Conservation (phyloP, 495 filamentous ascomycete species). For the Penicillium canariense region DNA sequence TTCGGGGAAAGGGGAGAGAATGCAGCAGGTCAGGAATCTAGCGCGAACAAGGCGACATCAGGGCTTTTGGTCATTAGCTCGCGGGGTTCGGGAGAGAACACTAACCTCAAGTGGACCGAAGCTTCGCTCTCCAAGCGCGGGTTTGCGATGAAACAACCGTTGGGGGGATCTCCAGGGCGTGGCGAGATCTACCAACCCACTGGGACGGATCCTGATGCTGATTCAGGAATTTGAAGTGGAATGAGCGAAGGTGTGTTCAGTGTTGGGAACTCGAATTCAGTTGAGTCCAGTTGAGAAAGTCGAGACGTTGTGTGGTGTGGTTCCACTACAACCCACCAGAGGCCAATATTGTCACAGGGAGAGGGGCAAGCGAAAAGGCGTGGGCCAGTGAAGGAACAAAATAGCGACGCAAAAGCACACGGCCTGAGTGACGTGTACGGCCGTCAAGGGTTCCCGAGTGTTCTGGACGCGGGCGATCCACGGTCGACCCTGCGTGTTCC, state of each 20-base stretch:
- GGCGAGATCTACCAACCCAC: slow-evolving; percentile 14
- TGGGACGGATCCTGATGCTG: slow-evolving; percentile 1
- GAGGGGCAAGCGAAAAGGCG: slow-evolving; percentile 3
- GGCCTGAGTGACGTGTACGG: slow-evolving; percentile 26
- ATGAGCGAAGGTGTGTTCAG: slow-evolving; percentile 4
- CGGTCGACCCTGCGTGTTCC: not conserved
- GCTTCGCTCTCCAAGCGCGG: slow-evolving; percentile 1
- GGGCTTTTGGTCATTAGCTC: slow-evolving; percentile 20
- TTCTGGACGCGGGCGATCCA: slow-evolving; percentile 6
- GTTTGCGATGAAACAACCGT: slow-evolving; percentile 7
- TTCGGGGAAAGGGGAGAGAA: slow-evolving; percentile 25
- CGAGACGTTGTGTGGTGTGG: not conserved
- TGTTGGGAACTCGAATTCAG: not conserved
- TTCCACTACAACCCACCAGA: slow-evolving; percentile 1
- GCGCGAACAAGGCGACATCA: slow-evolving; percentile 9
- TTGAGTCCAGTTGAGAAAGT: not conserved
- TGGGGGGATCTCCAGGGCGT: slow-evolving; percentile 8
- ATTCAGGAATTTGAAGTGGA: slow-evolving; percentile 18
- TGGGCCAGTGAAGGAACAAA: slow-evolving; percentile 6
- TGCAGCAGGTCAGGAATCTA: slow-evolving; percentile 28
- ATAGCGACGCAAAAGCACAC: slow-evolving; percentile 10
- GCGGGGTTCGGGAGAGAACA: slow-evolving; percentile 19
- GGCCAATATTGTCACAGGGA: not conserved
- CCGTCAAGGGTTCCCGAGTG: slow-evolving; percentile 9
- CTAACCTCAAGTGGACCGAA: slow-evolving; percentile 15